Conservation (phyloP, 768 basidiomycete species). For the Multifurca ochricompacta region DNA sequence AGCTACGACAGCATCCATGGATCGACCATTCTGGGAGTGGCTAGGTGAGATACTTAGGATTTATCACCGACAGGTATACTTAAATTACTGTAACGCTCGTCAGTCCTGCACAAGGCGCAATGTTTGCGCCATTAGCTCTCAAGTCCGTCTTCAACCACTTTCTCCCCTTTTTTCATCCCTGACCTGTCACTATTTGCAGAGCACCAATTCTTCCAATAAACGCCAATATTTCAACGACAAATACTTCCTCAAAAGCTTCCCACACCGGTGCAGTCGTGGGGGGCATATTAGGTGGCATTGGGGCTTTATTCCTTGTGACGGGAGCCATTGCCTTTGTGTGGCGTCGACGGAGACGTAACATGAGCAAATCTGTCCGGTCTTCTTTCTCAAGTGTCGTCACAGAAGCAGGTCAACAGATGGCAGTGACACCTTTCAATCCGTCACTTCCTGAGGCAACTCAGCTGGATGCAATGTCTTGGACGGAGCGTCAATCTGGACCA, state of each 20-base stretch:
- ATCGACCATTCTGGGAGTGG: background rate
- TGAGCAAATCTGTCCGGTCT: background rate
- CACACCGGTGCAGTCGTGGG: conserved; percentile 16
- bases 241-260: background rate
- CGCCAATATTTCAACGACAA: background rate
- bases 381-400: background rate
- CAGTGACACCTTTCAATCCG: background rate
- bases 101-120: conserved; percentile 23
- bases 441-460: background rate
- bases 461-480: background rate
- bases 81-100: background rate
- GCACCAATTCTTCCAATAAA: background rate
- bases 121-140: conserved; percentile 23
- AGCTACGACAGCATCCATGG: background rate
- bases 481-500: background rate
- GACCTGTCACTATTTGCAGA: background rate
- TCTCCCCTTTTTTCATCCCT: background rate
- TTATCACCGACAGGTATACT: background rate
- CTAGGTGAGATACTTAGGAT: conserved; percentile 10
- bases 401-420: background rate
- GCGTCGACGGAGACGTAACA: conserved; percentile 3
- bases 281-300: conserved; percentile 13
- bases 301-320: background rate
- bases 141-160: conserved; percentile 9
- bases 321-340: background rate